Evolutionary conservation across 2,329 filamentous ascomycete genomes (phyloP).

Genomic region (Neoscytalidium dimidiatum): DNA sequence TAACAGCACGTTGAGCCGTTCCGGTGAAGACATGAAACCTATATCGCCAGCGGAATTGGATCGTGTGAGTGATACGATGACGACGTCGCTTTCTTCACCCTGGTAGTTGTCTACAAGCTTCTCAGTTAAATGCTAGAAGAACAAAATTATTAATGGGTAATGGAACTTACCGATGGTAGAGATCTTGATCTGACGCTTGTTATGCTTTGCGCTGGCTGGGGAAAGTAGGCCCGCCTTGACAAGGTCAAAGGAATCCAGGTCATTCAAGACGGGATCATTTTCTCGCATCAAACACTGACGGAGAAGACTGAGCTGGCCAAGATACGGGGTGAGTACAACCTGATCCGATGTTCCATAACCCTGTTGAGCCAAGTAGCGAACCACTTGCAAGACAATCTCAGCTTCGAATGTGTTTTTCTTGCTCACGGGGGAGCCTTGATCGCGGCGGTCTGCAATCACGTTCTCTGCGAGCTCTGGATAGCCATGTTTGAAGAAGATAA

Average conservation of each 20-base stretch:
- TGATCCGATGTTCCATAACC: conserved; percentile 67
- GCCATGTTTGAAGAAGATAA: conserved; percentile 69
- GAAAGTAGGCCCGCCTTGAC: conserved; percentile 64
- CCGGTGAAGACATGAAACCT: conserved; percentile 67
- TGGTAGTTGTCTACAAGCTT: conserved; percentile 68
- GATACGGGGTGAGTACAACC: conserved; percentile 71
- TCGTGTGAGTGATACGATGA: conserved; percentile 67
- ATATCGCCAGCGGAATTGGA: conserved; percentile 67
- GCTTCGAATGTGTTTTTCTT: conserved; percentile 65
- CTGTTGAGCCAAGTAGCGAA: conserved; percentile 70
- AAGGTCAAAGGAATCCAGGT: conserved; percentile 67
- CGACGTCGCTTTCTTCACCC: conserved; percentile 74
- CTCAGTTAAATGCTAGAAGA: conserved; percentile 7
- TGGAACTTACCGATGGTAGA: conserved; percentile 66
- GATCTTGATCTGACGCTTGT: conserved; percentile 58
- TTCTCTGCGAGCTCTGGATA: conserved; percentile 49
- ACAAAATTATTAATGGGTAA: neutral
- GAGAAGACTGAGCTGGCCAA: conserved; percentile 66
- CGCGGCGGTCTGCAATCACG: conserved; percentile 51
- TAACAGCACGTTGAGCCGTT: conserved; percentile 70
- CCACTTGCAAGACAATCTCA: conserved; percentile 63
- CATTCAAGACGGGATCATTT: conserved; percentile 67
- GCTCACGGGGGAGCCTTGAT: conserved; percentile 40
- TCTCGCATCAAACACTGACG: conserved; percentile 50
- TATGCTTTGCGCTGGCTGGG: conserved; percentile 51